phyloP scores from a whole-genome alignment of 257 asterid species.

The Vinca minor region DNA sequence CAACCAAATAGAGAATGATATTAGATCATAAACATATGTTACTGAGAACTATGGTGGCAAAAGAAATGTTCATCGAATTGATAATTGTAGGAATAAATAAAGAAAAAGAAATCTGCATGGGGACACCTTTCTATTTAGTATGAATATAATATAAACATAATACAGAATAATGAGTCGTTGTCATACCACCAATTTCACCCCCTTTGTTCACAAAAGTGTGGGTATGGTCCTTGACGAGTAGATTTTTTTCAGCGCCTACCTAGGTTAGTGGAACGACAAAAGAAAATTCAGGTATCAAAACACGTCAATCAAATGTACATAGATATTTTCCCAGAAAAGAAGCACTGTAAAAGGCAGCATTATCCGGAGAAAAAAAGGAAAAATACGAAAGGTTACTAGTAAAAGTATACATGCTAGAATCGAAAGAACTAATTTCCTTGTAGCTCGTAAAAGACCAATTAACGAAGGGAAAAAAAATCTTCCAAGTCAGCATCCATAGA shows the following conservation, averaged over 20 bases:
- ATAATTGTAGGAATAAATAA: neutral
- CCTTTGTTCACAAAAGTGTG: conserved; percentile 96
- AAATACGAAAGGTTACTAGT: no score
- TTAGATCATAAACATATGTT: conserved; percentile 16
- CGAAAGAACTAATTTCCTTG: no score
- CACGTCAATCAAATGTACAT: neutral
- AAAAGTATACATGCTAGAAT: no score
- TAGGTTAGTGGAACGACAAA: conserved; percentile 19
- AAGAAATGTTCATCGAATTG: conserved; percentile 12
- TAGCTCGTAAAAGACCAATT: no score
- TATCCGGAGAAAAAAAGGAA: no score
- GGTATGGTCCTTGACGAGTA: conserved; percentile 90
- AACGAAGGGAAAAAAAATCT: no score
- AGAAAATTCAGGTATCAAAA: conserved; percentile 12
- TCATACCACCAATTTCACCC: conserved; percentile 90
- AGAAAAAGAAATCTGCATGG: neutral
- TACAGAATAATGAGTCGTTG: conserved; percentile 10
- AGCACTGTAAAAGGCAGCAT: neutral
- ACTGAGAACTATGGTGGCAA: conserved; percentile 1
- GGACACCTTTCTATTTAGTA: neutral
- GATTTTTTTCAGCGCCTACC: conserved; percentile 93
- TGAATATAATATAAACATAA: neutral
- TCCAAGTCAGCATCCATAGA: no score
- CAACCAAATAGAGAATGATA: conserved; percentile 27
- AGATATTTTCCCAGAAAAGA: neutral